Evolutionary conservation across 1,139 yeast species (phyloP).

Genomic region (Taphrina wiesneri): DNA sequence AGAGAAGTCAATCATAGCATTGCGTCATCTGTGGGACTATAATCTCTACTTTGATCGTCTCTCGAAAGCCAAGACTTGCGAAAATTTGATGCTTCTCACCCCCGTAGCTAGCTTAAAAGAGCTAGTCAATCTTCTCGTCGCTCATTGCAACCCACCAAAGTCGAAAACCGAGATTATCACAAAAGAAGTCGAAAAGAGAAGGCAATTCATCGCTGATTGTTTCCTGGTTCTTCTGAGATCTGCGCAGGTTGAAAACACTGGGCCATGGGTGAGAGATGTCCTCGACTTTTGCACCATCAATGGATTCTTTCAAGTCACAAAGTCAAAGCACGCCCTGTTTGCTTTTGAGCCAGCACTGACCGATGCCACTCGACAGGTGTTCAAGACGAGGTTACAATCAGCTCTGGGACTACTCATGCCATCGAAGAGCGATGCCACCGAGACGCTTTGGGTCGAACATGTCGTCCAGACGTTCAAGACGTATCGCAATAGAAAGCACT

Average conservation of each 20-base stretch:
- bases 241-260: constrained; percentile 38
- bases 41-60: constrained; percentile 65
- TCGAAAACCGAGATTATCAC: constrained; percentile 42
- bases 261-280: constrained; percentile 47
- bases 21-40: constrained; percentile 8
- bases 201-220: constrained; percentile 70
- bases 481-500: neutral
- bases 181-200: constrained; percentile 51
- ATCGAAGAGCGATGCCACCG: neutral
- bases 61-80: constrained; percentile 71
- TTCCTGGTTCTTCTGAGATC: constrained; percentile 55
- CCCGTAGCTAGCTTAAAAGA: constrained; percentile 43
- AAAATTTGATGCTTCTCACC: constrained; percentile 48
- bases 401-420: constrained; percentile 31
- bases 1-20: neutral
- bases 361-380: constrained; percentile 22
- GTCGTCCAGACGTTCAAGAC: neutral
- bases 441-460: neutral
- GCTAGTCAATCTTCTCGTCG: constrained; percentile 46
- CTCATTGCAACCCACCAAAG: constrained; percentile 40
- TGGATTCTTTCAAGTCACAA: constrained; percentile 55
- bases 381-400: constrained; percentile 23
- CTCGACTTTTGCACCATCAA: constrained; percentile 56
- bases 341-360: constrained; percentile 17
- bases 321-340: constrained; percentile 1